Evolutionary conservation across 108 stramenopile species (phyloP).

Genomic region (Ochromonas danica): DNA sequence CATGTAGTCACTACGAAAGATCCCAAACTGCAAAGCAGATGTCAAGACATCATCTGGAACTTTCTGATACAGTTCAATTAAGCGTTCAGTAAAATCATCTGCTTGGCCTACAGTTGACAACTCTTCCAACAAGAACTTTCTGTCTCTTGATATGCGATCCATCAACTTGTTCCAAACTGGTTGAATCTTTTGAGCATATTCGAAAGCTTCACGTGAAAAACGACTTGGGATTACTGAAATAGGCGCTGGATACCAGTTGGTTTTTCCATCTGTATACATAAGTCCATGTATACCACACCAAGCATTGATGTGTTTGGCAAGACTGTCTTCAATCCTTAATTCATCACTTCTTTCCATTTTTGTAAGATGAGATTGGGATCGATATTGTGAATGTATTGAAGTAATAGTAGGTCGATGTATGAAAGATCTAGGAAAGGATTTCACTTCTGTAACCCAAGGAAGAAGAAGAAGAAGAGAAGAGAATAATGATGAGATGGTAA

Average conservation of each 20-base stretch:
- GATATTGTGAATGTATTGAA: too few species aligned
- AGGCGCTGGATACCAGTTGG: conserved; percentile 57
- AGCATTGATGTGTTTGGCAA: background rate
- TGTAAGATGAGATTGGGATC: too few species aligned
- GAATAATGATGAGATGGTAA: too few species aligned
- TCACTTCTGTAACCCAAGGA: too few species aligned
- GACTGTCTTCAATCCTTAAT: too few species aligned
- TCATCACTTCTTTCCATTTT: too few species aligned
- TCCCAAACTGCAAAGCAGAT: conserved; percentile 69
- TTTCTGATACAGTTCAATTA: conserved; percentile 70
- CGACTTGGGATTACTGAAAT: conserved; percentile 76
- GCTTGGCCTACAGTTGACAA: conserved; percentile 63
- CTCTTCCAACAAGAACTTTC: conserved; percentile 59
- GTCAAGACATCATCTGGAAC: conserved; percentile 55
- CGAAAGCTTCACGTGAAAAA: conserved; percentile 68
- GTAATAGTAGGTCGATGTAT: too few species aligned
- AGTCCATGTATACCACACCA: conserved; percentile 7
- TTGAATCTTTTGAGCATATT: conserved; percentile 60
- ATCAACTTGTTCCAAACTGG: conserved; percentile 75
- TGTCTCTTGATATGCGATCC: conserved; percentile 75
- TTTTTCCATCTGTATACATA: background rate
- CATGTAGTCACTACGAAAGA: conserved; percentile 97
- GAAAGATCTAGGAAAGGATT: too few species aligned
- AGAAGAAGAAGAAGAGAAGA: too few species aligned
- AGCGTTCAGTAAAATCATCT: conserved; percentile 77